Base-by-base conservation (phyloP, 352 stramenopile genomes). In the Globisporangium paddicum region DNA sequence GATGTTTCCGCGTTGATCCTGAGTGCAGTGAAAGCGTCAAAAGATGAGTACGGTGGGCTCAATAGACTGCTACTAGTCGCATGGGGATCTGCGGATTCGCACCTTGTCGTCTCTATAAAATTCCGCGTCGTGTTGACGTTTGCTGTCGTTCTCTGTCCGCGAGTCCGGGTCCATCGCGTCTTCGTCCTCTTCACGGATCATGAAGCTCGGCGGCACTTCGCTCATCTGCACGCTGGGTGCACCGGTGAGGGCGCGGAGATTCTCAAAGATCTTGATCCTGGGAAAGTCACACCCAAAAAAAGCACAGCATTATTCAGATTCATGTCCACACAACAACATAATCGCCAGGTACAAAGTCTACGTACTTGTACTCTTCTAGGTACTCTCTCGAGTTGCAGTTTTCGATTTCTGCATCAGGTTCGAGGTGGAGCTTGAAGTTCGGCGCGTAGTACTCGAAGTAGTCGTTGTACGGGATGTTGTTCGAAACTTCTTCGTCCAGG, bases 401-500 rank as follows among this genome's bases (percentile, higher is more conserved):
- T 46, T 93, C 81, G 23, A 92, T 63, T 14, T 94, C 81, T 19
- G 70, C 61, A 48, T 93, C 82, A 11, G 80, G 79, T 53, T 94
- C 84, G 9, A 95, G 63, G 52, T 95, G 86, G 35, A 95, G 64
- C 60, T 95, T 95, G 63, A 94, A 95, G 37, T 73, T 85, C 25
- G 86, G 86, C 5, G 82, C 94, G 75, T 98, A 99, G 78, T 99
- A 99, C 74, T 99, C 97, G 77, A 98, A 99, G 80, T 99, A 99
- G 72, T 99, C 96, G 80, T 99, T 99, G 82, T 98, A 99, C 5
- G 98, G 98, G 72, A 99, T 98, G 6, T 98, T 90, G 60, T 99
- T 96, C 1, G 83, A 77, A 6, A 95, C 72, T 23, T 97, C 79
- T 28, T 96, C 90, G 34, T 90, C 95, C 16, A 97, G 84, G 28